Evolutionary conservation across 495 filamentous ascomycete genomes (phyloP), one percentile per base, ranked within the genome.

Genomic region (Staphylotrichum tortipilum): DNA sequence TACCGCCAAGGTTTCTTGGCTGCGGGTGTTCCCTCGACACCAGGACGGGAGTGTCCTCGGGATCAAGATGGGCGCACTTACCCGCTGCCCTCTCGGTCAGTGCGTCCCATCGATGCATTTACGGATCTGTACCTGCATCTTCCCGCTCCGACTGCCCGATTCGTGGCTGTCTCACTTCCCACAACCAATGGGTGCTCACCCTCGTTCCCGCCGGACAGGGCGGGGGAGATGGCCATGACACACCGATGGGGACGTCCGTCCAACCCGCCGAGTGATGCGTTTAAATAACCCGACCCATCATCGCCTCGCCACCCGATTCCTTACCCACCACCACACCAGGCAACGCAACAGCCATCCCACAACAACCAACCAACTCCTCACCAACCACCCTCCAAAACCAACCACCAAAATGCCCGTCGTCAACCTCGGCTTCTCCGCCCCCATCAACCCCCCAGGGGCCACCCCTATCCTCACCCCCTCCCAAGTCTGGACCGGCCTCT

Each of bases 401-500:
- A 43, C 39, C 39, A 70, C n/a, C 10, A 28, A 28, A 28, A 28
- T 71, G 68, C 56, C 64, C 17, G 58, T 56, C 41, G 42, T 69
- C 53, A 69, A 70, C 58, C 50, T 70, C 18, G 66, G 60, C 50
- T 71, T 69, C 61, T 69, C 66, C 14, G 59, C 66, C 3, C 68
- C 66, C 28, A 59, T 73, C 59, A 73, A 73, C 65, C 64, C 56
- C 8, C 24, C 58, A 14, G 54, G 52, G 37, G 47, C 50, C 15
- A 19, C 44, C 28, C 66, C 65, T 2, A 12, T 56, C 42, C 59
- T 73, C 6, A 68, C 64, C 19, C 35, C 43, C 23, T 2, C 59
- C 14, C 68, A 71, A 40, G 59, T 71, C 53, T 73, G 66, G 65
- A 63, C 59, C n/a, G 68, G 67, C 23, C 58, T 73, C 12, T 38